Percentiles rank a stretch among this genome's conserved stretches.
phyloP scores from a whole-genome alignment of 345 rosid genomes.

The Psidium friedrichsthalianum region DNA sequence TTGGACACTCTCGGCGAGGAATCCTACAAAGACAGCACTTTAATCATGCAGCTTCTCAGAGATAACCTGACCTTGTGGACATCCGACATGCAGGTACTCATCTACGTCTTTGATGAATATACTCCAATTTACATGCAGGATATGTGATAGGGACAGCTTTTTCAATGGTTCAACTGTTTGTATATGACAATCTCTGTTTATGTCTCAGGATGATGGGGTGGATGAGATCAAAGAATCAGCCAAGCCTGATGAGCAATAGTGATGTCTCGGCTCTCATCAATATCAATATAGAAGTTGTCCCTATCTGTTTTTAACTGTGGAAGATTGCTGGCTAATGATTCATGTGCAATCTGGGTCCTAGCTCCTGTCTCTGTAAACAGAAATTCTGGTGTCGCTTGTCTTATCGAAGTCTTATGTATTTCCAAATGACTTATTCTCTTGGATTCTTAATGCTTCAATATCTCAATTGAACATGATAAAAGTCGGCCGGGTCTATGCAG shows the following conservation, averaged over 20 bases:
- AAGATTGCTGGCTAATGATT: slow-evolving; percentile 24
- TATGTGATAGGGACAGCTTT: too few species aligned
- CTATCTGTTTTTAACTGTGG: slow-evolving; percentile 51
- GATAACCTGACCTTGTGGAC: slow-evolving; percentile 97
- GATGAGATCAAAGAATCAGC: slow-evolving; percentile 77
- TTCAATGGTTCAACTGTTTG: background rate
- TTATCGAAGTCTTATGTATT: background rate
- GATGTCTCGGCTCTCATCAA: slow-evolving; percentile 13
- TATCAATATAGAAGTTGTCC: slow-evolving; percentile 36
- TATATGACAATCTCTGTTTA: background rate
- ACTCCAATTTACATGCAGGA: background rate
- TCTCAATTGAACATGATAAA: background rate
- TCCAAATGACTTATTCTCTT: background rate
- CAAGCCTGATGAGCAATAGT: slow-evolving; percentile 60
- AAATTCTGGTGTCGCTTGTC: background rate
- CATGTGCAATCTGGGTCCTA: background rate
- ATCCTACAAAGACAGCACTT: slow-evolving; percentile 85
- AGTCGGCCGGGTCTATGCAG: background rate
- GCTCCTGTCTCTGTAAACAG: background rate
- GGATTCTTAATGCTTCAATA: background rate
- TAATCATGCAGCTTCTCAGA: slow-evolving; percentile 96
- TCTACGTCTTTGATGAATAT: background rate
- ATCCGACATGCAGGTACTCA: slow-evolving; percentile 77
- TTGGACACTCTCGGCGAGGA: slow-evolving; percentile 11
- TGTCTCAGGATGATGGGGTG: slow-evolving; percentile 60